Evolutionary conservation across 169 alveolate species (phyloP).

Genomic region (Plasmodium vivax): DNA sequence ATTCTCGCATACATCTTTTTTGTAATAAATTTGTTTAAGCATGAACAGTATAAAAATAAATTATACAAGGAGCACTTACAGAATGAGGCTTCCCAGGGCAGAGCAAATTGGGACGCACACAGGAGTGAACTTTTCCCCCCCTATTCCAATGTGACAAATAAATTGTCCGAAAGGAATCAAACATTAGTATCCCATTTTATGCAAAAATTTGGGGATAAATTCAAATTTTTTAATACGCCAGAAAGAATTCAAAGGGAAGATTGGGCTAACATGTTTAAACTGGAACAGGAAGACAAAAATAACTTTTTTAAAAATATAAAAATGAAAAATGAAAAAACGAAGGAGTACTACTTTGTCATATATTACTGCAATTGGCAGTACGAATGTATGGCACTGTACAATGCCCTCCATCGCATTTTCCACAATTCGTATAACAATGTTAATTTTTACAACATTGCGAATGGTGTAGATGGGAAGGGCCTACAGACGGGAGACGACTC

Average conservation of each 20-base stretch:
- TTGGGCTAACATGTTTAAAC: slow-evolving; percentile 62
- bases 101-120: neutral
- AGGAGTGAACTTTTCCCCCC: neutral
- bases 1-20: slow-evolving; percentile 31
- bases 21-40: slow-evolving; percentile 62
- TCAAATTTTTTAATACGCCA: slow-evolving; percentile 45
- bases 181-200: slow-evolving; percentile 24
- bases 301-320: slow-evolving; percentile 56
- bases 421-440: slow-evolving; percentile 40
- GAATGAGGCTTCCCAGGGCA: neutral
- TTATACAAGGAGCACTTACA: slow-evolving; percentile 32
- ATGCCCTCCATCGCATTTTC: slow-evolving; percentile 61
- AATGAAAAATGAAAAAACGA: slow-evolving; percentile 54
- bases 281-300: slow-evolving; percentile 68
- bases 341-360: slow-evolving; percentile 70
- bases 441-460: slow-evolving; percentile 26
- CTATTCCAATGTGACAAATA: neutral
- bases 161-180: slow-evolving; percentile 23
- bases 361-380: slow-evolving; percentile 73
- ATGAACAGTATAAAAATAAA: slow-evolving; percentile 69
- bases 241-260: slow-evolving; percentile 73
- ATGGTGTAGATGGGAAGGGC: slow-evolving; percentile 5
- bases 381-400: slow-evolving; percentile 72
- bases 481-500: neutral
- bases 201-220: slow-evolving; percentile 63